Percentiles rank a stretch among this genome's conserved stretches.
phyloP scores from a whole-genome alignment of 176 grass and related monocot species.

The Zea luxurians region DNA sequence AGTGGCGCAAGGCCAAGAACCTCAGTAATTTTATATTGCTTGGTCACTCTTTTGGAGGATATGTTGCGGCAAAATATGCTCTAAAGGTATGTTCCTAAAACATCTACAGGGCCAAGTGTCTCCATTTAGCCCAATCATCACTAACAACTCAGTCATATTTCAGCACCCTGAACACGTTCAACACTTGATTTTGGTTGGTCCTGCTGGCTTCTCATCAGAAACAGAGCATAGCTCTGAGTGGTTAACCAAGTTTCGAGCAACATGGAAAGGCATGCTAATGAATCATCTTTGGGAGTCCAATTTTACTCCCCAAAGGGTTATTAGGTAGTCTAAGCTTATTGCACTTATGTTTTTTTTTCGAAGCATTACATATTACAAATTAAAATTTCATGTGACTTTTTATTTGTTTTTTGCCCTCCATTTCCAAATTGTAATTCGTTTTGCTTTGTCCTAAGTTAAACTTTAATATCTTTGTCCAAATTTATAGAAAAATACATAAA shows the following conservation, averaged over 20 bases:
- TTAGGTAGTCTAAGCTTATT: conserved; percentile 55
- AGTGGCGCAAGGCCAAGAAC: conserved; percentile 97
- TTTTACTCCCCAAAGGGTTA: conserved; percentile 87
- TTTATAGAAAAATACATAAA: neutral
- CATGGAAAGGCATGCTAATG: conserved; percentile 77
- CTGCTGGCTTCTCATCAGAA: conserved; percentile 88
- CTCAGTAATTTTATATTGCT: conserved; percentile 93
- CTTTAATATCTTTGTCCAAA: neutral
- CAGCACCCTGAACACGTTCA: conserved; percentile 96
- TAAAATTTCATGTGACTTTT: neutral
- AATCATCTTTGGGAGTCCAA: conserved; percentile 99
- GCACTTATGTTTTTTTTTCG: neutral
- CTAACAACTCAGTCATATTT: conserved; percentile 39
- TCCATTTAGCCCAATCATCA: conserved; percentile 13
- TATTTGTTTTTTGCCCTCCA: conserved; percentile 12
- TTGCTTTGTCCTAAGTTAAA: neutral
- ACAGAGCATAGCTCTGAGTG: conserved; percentile 83
- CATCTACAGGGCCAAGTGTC: conserved; percentile 1
- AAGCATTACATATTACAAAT: neutral
- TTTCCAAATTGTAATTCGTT: neutral
- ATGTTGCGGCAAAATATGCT: conserved; percentile 95
- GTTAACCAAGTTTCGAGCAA: conserved; percentile 86
- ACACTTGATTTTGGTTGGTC: conserved; percentile 96
- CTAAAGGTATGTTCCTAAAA: conserved; percentile 56
- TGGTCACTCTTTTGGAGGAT: conserved; percentile 98